These are phyloP conservation scores for Rubroshorea leprosula DNA, from an alignment of 345 rosid species.

Conservation along the genomic window DNA sequence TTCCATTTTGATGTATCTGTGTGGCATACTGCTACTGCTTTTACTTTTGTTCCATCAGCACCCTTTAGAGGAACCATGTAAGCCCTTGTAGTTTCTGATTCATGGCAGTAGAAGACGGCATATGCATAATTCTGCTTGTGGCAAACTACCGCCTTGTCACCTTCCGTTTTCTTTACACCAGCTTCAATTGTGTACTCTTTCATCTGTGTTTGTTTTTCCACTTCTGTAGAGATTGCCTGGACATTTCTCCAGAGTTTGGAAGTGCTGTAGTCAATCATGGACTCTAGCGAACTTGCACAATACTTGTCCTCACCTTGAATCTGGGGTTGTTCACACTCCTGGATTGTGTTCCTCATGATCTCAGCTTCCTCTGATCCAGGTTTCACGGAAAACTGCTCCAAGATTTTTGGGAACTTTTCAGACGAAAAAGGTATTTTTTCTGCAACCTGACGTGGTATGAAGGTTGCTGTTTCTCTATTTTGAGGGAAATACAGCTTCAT, in stretches of 20 bases:
- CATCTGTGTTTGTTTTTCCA: conserved; percentile 24
- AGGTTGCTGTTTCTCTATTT: conserved; percentile 33
- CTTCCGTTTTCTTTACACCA: conserved; percentile 31
- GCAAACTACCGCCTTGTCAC: conserved; percentile 47
- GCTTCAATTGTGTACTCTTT: conserved; percentile 39
- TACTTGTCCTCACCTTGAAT: conserved; percentile 65
- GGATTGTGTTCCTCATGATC: conserved; percentile 44
- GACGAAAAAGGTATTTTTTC: conserved; percentile 57
- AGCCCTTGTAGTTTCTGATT: conserved; percentile 38
- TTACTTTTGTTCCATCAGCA: conserved; percentile 42
- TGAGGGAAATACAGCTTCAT: conserved; percentile 49
- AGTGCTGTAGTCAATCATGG: conserved; percentile 47
- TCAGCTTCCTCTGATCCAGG: conserved; percentile 54
- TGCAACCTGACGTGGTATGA: conserved; percentile 56
- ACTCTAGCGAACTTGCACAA: conserved; percentile 69
- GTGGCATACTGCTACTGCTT: conserved; percentile 76
- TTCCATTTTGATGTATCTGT: conserved; percentile 66
- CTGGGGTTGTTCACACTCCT: conserved; percentile 54
- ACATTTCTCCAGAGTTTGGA: conserved; percentile 47
- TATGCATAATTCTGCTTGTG: conserved; percentile 72
- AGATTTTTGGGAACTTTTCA: conserved; percentile 38
- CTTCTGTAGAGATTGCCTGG: conserved; percentile 52
- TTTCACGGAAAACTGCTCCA: conserved; percentile 38
- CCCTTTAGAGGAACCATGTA: conserved; percentile 52
- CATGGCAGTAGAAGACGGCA: conserved; percentile 72